phyloP scores from a whole-genome alignment of 2,329 filamentous ascomycete genomes.

The Lachnum nothofagi region DNA sequence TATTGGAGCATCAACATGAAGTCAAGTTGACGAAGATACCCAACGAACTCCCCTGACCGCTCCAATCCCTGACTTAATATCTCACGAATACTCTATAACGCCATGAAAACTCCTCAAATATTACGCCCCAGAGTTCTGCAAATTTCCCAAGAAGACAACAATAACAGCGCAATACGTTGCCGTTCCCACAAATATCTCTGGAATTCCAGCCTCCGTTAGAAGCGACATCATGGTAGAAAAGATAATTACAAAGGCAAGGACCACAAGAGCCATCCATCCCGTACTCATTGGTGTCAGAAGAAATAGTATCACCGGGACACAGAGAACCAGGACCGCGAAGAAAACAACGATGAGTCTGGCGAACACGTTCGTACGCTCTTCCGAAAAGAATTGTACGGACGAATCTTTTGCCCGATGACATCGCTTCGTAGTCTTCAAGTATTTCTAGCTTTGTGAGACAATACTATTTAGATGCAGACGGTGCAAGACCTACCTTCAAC shows the following conservation, averaged over 20 bases:
- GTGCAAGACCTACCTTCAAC: constrained; percentile 4
- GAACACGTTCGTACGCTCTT: constrained; percentile 2
- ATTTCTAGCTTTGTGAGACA: not conserved
- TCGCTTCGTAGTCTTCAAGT: constrained; percentile 1
- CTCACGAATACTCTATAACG: too few species aligned
- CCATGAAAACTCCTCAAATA: not conserved
- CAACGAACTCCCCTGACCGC: too few species aligned
- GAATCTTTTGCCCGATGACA: not conserved
- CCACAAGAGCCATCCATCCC: constrained; percentile 6
- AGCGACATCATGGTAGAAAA: constrained; percentile 14
- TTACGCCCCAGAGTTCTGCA: not conserved
- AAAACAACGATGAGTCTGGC: constrained; percentile 8
- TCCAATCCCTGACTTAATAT: too few species aligned
- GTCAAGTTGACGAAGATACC: too few species aligned
- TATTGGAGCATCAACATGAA: too few species aligned
- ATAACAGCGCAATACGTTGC: constrained; percentile 18
- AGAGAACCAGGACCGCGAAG: constrained; percentile 6
- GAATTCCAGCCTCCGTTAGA: constrained; percentile 1
- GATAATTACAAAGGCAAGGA: constrained; percentile 6
- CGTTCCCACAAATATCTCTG: constrained; percentile 14
- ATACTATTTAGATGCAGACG: not conserved
- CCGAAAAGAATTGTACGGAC: constrained; percentile 6
- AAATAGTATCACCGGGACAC: constrained; percentile 14
- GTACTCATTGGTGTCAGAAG: constrained; percentile 13
- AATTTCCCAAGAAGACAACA: constrained; percentile 13